Conservation (phyloP, 2,329 filamentous ascomycete genomes). For the Nemania diffusa region DNA sequence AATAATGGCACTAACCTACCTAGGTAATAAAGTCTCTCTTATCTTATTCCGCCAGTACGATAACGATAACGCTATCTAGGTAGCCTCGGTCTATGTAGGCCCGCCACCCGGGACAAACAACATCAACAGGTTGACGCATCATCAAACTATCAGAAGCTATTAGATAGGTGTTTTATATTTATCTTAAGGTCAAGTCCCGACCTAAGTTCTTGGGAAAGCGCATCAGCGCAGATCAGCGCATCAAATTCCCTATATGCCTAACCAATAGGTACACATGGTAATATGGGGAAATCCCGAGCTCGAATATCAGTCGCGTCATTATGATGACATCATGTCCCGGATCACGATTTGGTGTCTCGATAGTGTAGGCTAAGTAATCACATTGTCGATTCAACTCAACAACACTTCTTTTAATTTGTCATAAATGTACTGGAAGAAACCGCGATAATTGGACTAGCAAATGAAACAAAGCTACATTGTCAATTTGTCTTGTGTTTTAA, state of each 20-base stretch:
- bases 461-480: neutral
- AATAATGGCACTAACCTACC: too few relatives aligned
- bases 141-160: neutral
- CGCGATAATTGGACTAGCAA: too few relatives aligned
- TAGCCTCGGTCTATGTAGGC: too few relatives aligned
- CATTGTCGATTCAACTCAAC: neutral
- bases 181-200: neutral
- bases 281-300: neutral
- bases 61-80: too few relatives aligned
- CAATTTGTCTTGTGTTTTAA: neutral
- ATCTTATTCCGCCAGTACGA: too few relatives aligned
- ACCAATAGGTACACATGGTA: neutral
- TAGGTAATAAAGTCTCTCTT: too few relatives aligned
- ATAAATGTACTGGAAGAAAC: too few relatives aligned
- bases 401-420: neutral
- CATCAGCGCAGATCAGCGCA: neutral
- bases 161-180: neutral
- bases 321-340: conserved; percentile 34
- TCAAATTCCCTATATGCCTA: neutral
- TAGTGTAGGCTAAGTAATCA: conserved; percentile 3
- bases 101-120: too few relatives aligned
- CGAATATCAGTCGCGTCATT: conserved; percentile 25
- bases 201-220: neutral
- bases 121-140: too few relatives aligned
- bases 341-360: conserved; percentile 16